Conservation (phyloP, 257 asterid genomes). For the Plantago major region DNA sequence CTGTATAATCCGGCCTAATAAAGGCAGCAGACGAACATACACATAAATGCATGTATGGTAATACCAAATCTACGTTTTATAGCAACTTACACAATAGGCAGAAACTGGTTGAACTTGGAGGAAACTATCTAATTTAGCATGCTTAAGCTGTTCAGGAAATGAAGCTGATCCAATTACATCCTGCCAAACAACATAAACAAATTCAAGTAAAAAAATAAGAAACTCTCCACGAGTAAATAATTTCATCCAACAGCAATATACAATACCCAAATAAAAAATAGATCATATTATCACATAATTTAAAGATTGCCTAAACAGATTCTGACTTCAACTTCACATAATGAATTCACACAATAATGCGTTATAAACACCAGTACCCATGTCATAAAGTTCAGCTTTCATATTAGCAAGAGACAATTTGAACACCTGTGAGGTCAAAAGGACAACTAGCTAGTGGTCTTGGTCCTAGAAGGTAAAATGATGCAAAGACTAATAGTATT, state of each 20-base stretch:
- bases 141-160: conserved; percentile 48
- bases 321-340: too few relatives aligned
- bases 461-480: too few relatives aligned
- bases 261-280: neutral
- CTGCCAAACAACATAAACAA: conserved; percentile 29
- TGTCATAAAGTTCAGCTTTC: too few relatives aligned
- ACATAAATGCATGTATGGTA: conserved; percentile 1
- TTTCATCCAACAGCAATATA: neutral
- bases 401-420: too few relatives aligned
- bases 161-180: conserved; percentile 61
- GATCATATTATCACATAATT: too few relatives aligned
- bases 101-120: conserved; percentile 80
- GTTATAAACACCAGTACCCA: too few relatives aligned
- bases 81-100: conserved; percentile 74
- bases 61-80: conserved; percentile 10
- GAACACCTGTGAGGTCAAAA: too few relatives aligned
- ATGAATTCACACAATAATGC: too few relatives aligned
- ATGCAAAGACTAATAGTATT: too few relatives aligned
- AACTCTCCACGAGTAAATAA: conserved; percentile 1
- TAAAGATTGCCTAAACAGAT: too few relatives aligned
- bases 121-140: conserved; percentile 59
- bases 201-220: neutral
- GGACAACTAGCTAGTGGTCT: too few relatives aligned
- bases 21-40: conserved; percentile 3
- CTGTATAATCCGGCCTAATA: neutral